phyloP scores from a whole-genome alignment of 2,329 filamentous ascomycete genomes.

The Fusarium agapanthi region DNA sequence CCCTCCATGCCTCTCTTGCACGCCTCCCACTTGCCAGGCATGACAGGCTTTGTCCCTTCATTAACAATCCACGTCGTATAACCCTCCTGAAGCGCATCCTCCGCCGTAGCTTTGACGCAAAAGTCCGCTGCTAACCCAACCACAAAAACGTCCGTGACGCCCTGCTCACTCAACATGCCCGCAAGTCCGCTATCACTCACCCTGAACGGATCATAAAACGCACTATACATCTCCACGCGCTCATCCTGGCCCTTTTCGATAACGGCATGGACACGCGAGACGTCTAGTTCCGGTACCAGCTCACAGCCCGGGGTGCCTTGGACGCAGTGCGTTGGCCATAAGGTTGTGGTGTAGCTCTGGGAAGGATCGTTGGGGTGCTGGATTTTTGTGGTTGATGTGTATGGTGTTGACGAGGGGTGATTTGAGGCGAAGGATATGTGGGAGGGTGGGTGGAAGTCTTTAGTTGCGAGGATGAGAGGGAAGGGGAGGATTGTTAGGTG shows the following conservation, averaged over 20 bases:
- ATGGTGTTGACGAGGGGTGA: slow-evolving; percentile 74
- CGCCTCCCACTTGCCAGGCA: slow-evolving; percentile 65
- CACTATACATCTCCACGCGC: slow-evolving; percentile 91
- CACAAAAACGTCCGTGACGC: slow-evolving; percentile 82
- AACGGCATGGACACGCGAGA: slow-evolving; percentile 66
- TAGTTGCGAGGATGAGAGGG: slow-evolving; percentile 80
- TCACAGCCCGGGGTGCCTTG: slow-evolving; percentile 76
- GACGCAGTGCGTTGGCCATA: slow-evolving; percentile 95
- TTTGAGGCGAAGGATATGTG: slow-evolving; percentile 92
- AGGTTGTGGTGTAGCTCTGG: slow-evolving; percentile 70
- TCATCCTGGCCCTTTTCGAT: slow-evolving; percentile 81
- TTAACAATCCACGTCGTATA: slow-evolving; percentile 80
- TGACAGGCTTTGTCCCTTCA: slow-evolving; percentile 80
- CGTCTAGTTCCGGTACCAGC: slow-evolving; percentile 76
- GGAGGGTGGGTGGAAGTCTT: slow-evolving; percentile 85
- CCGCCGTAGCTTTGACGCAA: slow-evolving; percentile 84
- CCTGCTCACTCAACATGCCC: slow-evolving; percentile 60
- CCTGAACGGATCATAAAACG: slow-evolving; percentile 83
- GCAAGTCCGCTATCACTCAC: slow-evolving; percentile 72
- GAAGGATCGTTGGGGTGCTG: slow-evolving; percentile 70
- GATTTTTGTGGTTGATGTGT: slow-evolving; percentile 71
- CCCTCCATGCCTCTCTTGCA: slow-evolving; percentile 62
- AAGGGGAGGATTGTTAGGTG: slow-evolving; percentile 77
- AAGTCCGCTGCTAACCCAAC: slow-evolving; percentile 90
- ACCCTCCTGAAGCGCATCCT: slow-evolving; percentile 79